Conservation (phyloP, 768 basidiomycete genomes). For the Multifurca ochricompacta region DNA sequence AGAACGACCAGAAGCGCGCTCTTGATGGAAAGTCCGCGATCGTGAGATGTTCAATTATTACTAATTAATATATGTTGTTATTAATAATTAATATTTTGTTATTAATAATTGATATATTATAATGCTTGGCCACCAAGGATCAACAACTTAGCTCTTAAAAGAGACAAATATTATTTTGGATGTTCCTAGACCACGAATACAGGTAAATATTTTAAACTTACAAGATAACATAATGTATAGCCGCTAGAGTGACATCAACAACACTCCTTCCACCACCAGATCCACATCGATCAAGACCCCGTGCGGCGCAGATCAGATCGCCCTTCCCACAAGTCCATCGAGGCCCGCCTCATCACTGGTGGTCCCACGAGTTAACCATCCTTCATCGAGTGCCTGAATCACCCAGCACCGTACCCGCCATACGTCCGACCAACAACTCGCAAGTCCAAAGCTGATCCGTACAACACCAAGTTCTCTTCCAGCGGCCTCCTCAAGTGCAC, state of each 20-base stretch:
- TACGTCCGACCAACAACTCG: conserved; percentile 69
- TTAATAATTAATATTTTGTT: no score
- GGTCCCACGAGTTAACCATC: neutral
- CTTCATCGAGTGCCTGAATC: conserved; percentile 6
- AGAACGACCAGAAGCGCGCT: no score
- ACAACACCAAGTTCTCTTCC: conserved; percentile 70
- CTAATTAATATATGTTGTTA: no score
- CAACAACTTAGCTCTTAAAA: no score
- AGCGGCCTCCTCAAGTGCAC: conserved; percentile 50
- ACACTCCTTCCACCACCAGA: neutral
- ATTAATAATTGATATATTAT: no score
- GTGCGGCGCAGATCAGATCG: conserved; percentile 2
- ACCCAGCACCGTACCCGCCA: conserved; percentile 31
- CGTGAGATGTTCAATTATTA: no score
- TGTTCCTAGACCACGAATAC: neutral
- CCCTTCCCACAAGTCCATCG: conserved; percentile 1
- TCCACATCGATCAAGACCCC: neutral
- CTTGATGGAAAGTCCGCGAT: no score
- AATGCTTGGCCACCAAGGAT: no score
- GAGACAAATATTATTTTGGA: neutral
- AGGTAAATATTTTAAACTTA: neutral
- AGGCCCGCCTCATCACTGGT: neutral
- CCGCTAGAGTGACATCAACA: neutral
- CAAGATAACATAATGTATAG: neutral
- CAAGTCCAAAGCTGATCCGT: conserved; percentile 70